Conservation (phyloP, 495 filamentous ascomycete species). For the Penicillium steckii region DNA sequence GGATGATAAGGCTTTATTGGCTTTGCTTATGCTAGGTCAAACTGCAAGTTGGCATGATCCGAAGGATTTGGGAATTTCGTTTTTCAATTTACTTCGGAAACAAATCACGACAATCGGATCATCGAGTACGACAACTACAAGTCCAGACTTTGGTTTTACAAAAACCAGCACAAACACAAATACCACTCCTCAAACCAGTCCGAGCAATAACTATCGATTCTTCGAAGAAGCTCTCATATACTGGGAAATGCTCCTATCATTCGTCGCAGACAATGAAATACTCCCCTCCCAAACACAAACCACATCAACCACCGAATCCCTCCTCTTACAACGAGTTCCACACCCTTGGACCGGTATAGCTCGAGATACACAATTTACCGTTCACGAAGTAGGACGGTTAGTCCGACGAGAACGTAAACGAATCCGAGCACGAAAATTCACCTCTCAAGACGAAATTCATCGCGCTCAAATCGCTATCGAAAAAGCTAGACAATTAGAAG, state of each 20-base stretch:
- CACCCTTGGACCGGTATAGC: slow-evolving; percentile 62
- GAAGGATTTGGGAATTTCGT: slow-evolving; percentile 51
- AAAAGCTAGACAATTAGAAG: slow-evolving; percentile 49
- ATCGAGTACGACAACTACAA: not conserved
- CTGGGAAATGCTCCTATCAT: slow-evolving; percentile 61
- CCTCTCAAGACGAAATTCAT: slow-evolving; percentile 39
- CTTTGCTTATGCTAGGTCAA: slow-evolving; percentile 55
- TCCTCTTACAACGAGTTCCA: slow-evolving; percentile 44
- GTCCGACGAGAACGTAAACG: slow-evolving; percentile 50
- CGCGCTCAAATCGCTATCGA: slow-evolving; percentile 43
- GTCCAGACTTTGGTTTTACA: slow-evolving; percentile 10
- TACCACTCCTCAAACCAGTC: no score
- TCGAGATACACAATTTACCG: slow-evolving; percentile 50
- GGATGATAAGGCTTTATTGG: slow-evolving; percentile 51
- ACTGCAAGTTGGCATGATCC: slow-evolving; percentile 58
- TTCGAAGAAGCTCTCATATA: slow-evolving; percentile 59
- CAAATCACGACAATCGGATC: slow-evolving; percentile 40
- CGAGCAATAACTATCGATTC: slow-evolving; percentile 52
- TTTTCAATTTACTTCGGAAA: slow-evolving; percentile 45
- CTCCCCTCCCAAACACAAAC: slow-evolving; percentile 17
- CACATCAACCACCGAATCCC: slow-evolving; percentile 22
- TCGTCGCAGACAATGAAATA: slow-evolving; percentile 49
- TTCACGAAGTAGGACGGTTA: slow-evolving; percentile 54
- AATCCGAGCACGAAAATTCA: slow-evolving; percentile 32
- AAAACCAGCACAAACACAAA: no score